A percentile compares a stretch with the other conserved stretches of the same genome.
These are phyloP conservation scores for Boletus pseudo-olivaceus DNA, from an alignment of 768 basidiomycete species.

Conservation along the genomic window DNA sequence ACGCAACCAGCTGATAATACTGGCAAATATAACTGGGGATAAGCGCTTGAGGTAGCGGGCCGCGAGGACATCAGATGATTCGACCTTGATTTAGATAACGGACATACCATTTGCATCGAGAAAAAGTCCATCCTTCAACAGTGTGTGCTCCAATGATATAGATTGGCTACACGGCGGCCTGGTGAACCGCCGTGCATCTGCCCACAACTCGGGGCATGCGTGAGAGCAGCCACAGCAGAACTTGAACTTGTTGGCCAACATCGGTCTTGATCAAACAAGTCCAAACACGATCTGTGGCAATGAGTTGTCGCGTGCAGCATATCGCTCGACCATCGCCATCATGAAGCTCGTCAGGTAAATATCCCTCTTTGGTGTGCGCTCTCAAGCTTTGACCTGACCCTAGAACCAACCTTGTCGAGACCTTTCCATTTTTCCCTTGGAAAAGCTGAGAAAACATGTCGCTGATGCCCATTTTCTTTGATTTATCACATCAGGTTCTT, in stretches of 20 bases:
- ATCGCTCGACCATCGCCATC: conserved; percentile 32
- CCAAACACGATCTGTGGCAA: conserved; percentile 23
- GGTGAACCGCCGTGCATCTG: too few species aligned
- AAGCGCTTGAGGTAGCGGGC: not conserved
- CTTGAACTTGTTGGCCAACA: too few species aligned
- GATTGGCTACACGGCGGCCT: not conserved
- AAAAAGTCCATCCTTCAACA: not conserved
- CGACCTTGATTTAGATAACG: not conserved
- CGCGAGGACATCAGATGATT: not conserved
- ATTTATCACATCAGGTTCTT: conserved; percentile 62
- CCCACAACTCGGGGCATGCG: too few species aligned
- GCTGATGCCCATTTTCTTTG: conserved; percentile 22
- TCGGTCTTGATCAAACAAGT: conserved; percentile 13
- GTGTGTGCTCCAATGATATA: not conserved
- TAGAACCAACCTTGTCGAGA: not conserved
- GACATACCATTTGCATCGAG: not conserved
- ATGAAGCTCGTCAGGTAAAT: conserved; percentile 85
- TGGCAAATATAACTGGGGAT: not conserved
- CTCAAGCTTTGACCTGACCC: conserved; percentile 1
- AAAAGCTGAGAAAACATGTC: conserved; percentile 4
- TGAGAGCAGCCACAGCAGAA: too few species aligned
- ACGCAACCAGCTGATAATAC: not conserved
- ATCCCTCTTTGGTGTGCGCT: conserved; percentile 1
- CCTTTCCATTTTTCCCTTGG: not conserved
- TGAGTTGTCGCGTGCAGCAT: conserved; percentile 3